phyloP scores from a whole-genome alignment of 139 green algal species.

The Chlorella sp. region DNA sequence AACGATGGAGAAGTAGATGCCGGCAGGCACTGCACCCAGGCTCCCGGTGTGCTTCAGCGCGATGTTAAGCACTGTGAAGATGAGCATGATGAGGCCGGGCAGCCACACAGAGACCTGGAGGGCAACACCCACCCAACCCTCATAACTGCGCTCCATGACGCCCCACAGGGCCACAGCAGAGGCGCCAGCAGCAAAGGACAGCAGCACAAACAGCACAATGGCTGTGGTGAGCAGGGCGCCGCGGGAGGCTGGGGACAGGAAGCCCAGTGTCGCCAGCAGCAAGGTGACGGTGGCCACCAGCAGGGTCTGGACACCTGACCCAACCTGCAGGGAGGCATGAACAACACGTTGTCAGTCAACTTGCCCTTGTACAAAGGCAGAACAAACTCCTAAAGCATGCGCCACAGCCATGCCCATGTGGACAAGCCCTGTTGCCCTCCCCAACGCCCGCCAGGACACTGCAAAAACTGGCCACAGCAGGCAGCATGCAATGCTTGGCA shows the following conservation, averaged over 20 bases:
- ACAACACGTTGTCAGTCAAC: no score
- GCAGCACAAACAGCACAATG: conserved; percentile 20
- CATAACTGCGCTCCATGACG: conserved; percentile 68
- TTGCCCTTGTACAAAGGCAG: no score
- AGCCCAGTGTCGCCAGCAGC: conserved; percentile 86
- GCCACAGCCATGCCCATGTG: no score
- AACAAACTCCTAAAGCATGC: no score
- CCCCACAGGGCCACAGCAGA: conserved; percentile 74
- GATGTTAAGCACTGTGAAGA: conserved; percentile 81
- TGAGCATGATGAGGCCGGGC: conserved; percentile 72
- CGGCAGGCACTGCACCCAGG: conserved; percentile 75
- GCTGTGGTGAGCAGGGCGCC: conserved; percentile 82
- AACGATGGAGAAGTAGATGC: conserved; percentile 83
- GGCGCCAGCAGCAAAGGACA: conserved; percentile 51
- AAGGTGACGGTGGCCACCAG: conserved; percentile 72
- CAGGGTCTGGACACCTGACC: conserved; percentile 84
- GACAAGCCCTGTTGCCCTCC: no score
- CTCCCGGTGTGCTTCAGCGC: conserved; percentile 68
- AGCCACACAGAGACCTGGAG: conserved; percentile 63
- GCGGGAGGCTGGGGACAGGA: conserved; percentile 86
- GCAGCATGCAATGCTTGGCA: no score
- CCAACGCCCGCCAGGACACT: no score
- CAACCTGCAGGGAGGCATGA: conserved; percentile 53
- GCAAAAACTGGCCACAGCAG: no score
- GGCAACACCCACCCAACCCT: conserved; percentile 56